A percentile compares a stretch with the other conserved stretches of the same genome.
These are phyloP conservation scores for Solanum chiquidenum DNA, from an alignment of 257 asterid species.

Conservation along the genomic window DNA sequence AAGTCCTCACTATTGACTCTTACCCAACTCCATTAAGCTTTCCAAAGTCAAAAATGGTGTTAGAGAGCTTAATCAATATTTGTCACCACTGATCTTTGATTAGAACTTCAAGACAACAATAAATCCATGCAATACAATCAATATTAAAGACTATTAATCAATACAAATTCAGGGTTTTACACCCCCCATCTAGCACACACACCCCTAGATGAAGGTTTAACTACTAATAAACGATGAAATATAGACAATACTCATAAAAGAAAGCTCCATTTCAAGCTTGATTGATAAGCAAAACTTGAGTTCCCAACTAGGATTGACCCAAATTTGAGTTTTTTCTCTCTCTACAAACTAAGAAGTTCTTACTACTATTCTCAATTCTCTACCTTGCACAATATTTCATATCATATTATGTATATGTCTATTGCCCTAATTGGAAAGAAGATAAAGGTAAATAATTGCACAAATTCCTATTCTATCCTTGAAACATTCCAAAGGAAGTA, in stretches of 20 bases:
- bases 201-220: background rate
- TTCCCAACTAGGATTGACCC: background rate
- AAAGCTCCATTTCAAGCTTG: background rate
- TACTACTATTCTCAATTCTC: background rate
- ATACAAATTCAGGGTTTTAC: background rate
- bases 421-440: background rate
- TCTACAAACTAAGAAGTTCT: background rate
- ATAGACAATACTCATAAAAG: background rate
- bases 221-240: no score
- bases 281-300: background rate
- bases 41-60: background rate
- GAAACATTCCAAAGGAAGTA: background rate
- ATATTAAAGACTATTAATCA: no score
- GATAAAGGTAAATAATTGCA: background rate
- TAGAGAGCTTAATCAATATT: background rate
- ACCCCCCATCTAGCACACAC: background rate
- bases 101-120: background rate
- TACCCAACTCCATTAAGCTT: background rate
- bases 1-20: background rate
- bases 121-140: background rate
- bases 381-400: background rate
- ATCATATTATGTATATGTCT: background rate
- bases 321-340: no score
- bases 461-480: background rate
- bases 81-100: background rate